Evolutionary conservation across 345 rosid species (phyloP), one percentile per base, ranked within the genome.

Genomic region (Corchorus capsularis): DNA sequence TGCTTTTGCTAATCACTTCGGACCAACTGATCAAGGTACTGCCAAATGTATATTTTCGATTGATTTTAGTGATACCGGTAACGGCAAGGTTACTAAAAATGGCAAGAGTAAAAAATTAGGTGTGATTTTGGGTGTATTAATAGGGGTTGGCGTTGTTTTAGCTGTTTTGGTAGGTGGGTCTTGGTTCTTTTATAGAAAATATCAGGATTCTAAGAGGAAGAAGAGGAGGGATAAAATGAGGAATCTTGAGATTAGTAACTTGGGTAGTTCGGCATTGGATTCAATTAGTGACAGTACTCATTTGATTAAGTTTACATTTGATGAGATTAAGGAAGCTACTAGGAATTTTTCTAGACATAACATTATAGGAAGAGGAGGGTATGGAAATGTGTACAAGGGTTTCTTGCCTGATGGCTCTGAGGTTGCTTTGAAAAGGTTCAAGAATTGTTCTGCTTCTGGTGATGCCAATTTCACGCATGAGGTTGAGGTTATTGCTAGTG

Each of bases 391-490:
- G 56, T 92, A 86, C 78, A 82, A 85, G 72, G 97, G 98, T 10
- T 81, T 77, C 52, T 79, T 92, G 82, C 77, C 71, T 2, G 94
- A 94, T 73, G 97, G 93, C 47, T 57, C 94, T 4, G 87, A 91
- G 74, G 96, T 91, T 74, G 98, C 98, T n/a, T 77, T 94, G 54
- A 92, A 94, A 84, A 85, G 98, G 88, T 92, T 94, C 83, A 94
- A 94, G 86, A 94, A 92, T 70, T 92, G 97, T 69, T 87, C 97
- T 1, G 97, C 92, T 2, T 78, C 88, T 0, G 98, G 98, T 17
- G 98, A 94, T 59, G 85, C 85, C 0, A 82, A 45, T 79, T 94
- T 94, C 35, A 80, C 86, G 2, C 98, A 94, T 59, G 97, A 94
- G 71, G 91, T 92, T 34, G 91, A 94, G 90, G 97, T 94, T 56